Conservation (phyloP, 352 stramenopile genomes). For the Pythium scleroteichum region DNA sequence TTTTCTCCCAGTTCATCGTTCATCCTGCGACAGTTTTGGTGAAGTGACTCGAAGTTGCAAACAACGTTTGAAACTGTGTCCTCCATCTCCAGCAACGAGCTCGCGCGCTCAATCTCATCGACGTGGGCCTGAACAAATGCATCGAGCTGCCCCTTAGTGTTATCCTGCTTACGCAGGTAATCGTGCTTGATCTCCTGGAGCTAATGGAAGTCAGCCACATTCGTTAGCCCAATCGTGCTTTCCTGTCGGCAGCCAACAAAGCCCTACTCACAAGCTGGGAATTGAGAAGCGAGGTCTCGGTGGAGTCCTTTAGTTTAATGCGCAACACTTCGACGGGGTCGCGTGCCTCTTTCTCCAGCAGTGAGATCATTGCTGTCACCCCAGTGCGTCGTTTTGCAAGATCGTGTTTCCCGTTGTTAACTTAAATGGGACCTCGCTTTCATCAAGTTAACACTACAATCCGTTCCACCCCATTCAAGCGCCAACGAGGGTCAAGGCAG, state of each 20-base stretch:
- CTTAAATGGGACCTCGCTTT: neutral
- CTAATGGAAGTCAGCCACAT: constrained; percentile 26
- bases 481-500: neutral
- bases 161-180: constrained; percentile 73
- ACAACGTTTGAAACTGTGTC: constrained; percentile 66
- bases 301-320: constrained; percentile 82
- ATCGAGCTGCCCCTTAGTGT: constrained; percentile 69
- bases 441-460: constrained; percentile 5
- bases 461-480: no score
- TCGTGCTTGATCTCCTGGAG: constrained; percentile 86
- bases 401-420: constrained; percentile 4
- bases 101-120: constrained; percentile 85
- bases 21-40: constrained; percentile 71
- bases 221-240: neutral
- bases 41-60: constrained; percentile 53
- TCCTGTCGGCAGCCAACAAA: no score
- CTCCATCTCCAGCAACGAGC: constrained; percentile 65
- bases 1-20: constrained; percentile 84
- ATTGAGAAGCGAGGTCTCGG: constrained; percentile 79
- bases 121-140: constrained; percentile 77
- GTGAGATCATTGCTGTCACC: constrained; percentile 57
- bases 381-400: neutral
- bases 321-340: constrained; percentile 82
- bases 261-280: constrained; percentile 60
- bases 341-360: constrained; percentile 82